Evolutionary conservation across 2,329 filamentous ascomycete species (phyloP).

Genomic region (Lanzia echinophila): DNA sequence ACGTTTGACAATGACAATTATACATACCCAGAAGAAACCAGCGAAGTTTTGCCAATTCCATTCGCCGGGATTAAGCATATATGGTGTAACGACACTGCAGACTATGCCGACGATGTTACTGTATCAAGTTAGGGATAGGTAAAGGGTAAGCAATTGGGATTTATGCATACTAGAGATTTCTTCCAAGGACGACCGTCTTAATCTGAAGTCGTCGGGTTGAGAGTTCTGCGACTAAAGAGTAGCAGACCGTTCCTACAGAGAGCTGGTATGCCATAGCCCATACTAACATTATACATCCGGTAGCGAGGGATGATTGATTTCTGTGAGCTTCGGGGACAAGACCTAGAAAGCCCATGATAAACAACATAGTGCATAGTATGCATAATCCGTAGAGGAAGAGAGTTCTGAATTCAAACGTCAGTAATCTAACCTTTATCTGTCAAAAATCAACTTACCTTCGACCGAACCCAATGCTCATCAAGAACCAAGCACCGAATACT

Average conservation of each 20-base stretch:
- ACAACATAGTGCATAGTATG: slow-evolving; percentile 51
- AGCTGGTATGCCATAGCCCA: slow-evolving; percentile 83
- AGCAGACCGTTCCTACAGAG: slow-evolving; percentile 82
- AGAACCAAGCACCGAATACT: slow-evolving; percentile 47
- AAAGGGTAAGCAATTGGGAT: neutral
- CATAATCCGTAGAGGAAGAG: slow-evolving; percentile 46
- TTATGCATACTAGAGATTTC: slow-evolving; percentile 50
- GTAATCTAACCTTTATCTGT: neutral
- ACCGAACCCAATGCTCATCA: slow-evolving; percentile 39
- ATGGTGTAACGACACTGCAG: slow-evolving; percentile 75
- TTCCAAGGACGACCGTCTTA: slow-evolving; percentile 84
- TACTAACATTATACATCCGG: slow-evolving; percentile 62
- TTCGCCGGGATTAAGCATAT: slow-evolving; percentile 82
- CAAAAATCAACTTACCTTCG: slow-evolving; percentile 28
- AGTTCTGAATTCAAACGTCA: slow-evolving; percentile 27
- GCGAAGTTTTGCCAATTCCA: slow-evolving; percentile 88
- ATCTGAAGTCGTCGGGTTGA: slow-evolving; percentile 78
- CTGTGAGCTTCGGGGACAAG: slow-evolving; percentile 26
- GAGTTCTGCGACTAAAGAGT: slow-evolving; percentile 79
- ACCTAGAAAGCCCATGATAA: slow-evolving; percentile 70
- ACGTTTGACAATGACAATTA: neutral
- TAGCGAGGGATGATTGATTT: slow-evolving; percentile 23
- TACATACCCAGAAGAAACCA: slow-evolving; percentile 55
- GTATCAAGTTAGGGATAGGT: neutral
- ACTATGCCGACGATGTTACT: slow-evolving; percentile 70